A percentile compares a stretch with the other conserved stretches of the same genome.
Evolutionary conservation across 2,329 filamentous ascomycete genomes (phyloP).

Genomic region (Epichloe typhina): DNA sequence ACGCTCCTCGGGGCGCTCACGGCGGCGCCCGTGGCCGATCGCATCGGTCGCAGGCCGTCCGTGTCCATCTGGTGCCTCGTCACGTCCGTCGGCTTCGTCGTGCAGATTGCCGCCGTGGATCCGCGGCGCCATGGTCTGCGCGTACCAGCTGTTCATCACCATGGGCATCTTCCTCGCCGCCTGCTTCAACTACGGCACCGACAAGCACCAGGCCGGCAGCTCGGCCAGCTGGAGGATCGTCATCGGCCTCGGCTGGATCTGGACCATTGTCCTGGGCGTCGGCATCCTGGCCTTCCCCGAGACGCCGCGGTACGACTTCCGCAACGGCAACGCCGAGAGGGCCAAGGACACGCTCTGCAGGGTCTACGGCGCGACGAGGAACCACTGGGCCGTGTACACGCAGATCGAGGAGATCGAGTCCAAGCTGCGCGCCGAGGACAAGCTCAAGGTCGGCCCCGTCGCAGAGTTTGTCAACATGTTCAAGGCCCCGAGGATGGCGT

Average conservation of each 20-base stretch:
- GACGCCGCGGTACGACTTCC: constrained; percentile 38
- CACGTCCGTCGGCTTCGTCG: constrained; percentile 51
- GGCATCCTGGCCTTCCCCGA: constrained; percentile 40
- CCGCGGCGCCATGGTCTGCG: constrained; percentile 49
- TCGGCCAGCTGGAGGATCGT: constrained; percentile 49
- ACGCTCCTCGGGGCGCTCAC: constrained; percentile 46
- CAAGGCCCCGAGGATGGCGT: constrained; percentile 48
- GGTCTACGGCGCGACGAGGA: constrained; percentile 31
- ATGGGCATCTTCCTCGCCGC: constrained; percentile 51
- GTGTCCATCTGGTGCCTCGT: constrained; percentile 50
- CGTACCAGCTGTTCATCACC: constrained; percentile 62
- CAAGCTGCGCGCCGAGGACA: constrained; percentile 36
- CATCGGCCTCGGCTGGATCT: constrained; percentile 38
- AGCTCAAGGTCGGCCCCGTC: constrained; percentile 25
- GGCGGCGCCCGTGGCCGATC: constrained; percentile 51
- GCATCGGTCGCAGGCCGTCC: constrained; percentile 47
- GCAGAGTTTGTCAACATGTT: constrained; percentile 46
- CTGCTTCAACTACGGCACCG: constrained; percentile 50
- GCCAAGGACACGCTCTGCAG: constrained; percentile 34
- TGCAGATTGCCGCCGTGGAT: constrained; percentile 55
- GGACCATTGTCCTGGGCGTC: constrained; percentile 32
- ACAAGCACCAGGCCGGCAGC: constrained; percentile 26
- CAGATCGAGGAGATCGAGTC: constrained; percentile 40
- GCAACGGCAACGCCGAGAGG: constrained; percentile 31
- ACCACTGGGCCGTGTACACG: constrained; percentile 31